These are phyloP conservation scores for Gaertneriomyces semiglobifer DNA, from an alignment of 192 early-diverging fungal species.

Conservation along the genomic window DNA sequence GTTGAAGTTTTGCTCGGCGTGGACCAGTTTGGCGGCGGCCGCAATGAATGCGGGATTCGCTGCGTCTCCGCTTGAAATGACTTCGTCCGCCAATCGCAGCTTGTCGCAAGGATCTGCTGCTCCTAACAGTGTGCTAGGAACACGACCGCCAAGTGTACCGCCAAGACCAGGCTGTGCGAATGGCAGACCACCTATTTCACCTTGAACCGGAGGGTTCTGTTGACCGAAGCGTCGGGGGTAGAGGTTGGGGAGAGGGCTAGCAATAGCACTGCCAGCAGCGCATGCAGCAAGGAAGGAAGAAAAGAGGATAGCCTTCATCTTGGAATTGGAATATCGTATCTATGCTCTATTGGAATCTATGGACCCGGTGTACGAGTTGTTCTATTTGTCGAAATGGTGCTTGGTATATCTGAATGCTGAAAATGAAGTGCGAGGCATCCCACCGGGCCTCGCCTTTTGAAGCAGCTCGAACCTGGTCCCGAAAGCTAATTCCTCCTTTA, in stretches of 20 bases:
- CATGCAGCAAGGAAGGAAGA: not conserved
- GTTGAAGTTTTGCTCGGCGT: constrained; percentile 38
- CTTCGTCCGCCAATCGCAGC: constrained; percentile 29
- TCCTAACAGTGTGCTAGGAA: constrained; percentile 30
- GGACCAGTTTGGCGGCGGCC: constrained; percentile 22
- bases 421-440: too few relatives aligned
- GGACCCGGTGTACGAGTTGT: too few relatives aligned
- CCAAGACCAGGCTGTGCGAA: constrained; percentile 8
- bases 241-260: not conserved
- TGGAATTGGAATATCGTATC: too few relatives aligned
- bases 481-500: too few relatives aligned
- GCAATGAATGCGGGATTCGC: constrained; percentile 11
- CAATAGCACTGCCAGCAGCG: constrained; percentile 2
- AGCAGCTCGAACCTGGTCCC: too few relatives aligned
- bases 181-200: not conserved
- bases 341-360: too few relatives aligned
- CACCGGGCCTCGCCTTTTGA: too few relatives aligned
- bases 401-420: too few relatives aligned
- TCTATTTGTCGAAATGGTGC: too few relatives aligned
- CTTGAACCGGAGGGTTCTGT: constrained; percentile 29
- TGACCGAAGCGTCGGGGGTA: constrained; percentile 22
- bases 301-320: too few relatives aligned
- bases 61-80: constrained; percentile 21
- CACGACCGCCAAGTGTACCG: constrained; percentile 18
- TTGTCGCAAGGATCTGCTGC: constrained; percentile 42